Evolutionary conservation across 2,329 filamentous ascomycete genomes (phyloP).

Genomic region (Sarocladium oryzae): DNA sequence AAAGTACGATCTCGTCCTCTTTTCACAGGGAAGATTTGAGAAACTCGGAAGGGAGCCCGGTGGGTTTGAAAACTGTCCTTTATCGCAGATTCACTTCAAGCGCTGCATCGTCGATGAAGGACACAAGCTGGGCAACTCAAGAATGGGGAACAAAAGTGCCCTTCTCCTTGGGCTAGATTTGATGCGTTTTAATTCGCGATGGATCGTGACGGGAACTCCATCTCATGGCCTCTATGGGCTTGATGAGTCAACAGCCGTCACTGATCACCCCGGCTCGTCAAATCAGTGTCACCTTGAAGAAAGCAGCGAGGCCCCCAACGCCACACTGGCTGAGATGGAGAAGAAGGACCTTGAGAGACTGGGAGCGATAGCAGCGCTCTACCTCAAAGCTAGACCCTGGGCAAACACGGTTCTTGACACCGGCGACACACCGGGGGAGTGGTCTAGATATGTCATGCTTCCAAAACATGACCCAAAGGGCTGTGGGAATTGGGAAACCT

Average conservation of each 20-base stretch:
- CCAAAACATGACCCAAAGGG: conserved; percentile 43
- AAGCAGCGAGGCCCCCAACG: not conserved
- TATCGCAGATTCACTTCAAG: conserved; percentile 74
- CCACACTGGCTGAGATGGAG: conserved; percentile 44
- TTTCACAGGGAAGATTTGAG: conserved; percentile 70
- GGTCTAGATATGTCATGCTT: conserved; percentile 66
- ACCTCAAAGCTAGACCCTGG: conserved; percentile 75
- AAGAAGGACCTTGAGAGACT: conserved; percentile 59
- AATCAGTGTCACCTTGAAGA: not conserved
- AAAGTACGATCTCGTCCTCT: conserved; percentile 68
- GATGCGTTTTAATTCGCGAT: conserved; percentile 64
- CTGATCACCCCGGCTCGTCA: not conserved
- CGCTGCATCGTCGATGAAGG: conserved; percentile 90
- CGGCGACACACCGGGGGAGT: conserved; percentile 56
- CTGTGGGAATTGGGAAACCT: conserved; percentile 52
- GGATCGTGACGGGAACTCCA: conserved; percentile 89
- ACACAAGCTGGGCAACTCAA: conserved; percentile 69
- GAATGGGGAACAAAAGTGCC: conserved; percentile 46
- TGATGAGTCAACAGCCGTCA: conserved; percentile 12
- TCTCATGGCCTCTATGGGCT: conserved; percentile 76
- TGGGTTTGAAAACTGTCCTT: conserved; percentile 42
- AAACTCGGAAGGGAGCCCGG: conserved; percentile 35
- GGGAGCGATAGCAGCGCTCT: conserved; percentile 60
- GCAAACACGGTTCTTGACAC: conserved; percentile 49
- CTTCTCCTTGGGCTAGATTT: conserved; percentile 44